Percentiles rank a stretch among this genome's conserved stretches.
Conservation (phyloP, 1,139 yeast genomes). For the Saccharomyces hybrid region DNA sequence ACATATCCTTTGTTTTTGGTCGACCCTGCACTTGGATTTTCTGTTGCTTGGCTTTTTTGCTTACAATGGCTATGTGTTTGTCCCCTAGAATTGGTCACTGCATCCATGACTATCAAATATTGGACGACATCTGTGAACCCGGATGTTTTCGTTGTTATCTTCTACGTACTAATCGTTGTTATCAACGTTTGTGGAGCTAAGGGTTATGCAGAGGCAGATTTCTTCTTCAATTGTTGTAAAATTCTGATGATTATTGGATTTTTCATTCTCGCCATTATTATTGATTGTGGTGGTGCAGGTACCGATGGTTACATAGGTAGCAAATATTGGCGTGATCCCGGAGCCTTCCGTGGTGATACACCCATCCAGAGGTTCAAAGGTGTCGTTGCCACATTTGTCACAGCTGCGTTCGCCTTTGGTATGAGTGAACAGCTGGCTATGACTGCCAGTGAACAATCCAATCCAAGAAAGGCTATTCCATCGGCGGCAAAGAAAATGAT, state of each 20-base stretch:
- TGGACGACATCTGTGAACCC: conserved; percentile 44
- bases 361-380: conserved; percentile 52
- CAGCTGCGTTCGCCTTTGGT: conserved; percentile 82
- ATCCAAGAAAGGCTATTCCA: conserved; percentile 70
- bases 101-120: conserved; percentile 58
- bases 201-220: conserved; percentile 73
- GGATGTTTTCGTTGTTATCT: conserved; percentile 62
- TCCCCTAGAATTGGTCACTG: conserved; percentile 72
- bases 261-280: conserved; percentile 53
- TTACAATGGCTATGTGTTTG: conserved; percentile 73
- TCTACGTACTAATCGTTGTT: conserved; percentile 48
- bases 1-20: conserved; percentile 59
- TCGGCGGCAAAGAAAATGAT: conserved; percentile 68
- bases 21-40: conserved; percentile 72
- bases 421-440: conserved; percentile 80
- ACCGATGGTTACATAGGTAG: conserved; percentile 55
- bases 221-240: conserved; percentile 50
- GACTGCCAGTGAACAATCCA: conserved; percentile 82
- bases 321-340: conserved; percentile 54
- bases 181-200: conserved; percentile 64
- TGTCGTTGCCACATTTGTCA: conserved; percentile 71
- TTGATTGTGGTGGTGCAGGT: conserved; percentile 64
- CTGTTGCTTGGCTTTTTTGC: conserved; percentile 75
- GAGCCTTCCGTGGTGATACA: conserved; percentile 40
- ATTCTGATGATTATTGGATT: conserved; percentile 58